These are phyloP conservation scores for Metschnikowia santaceciliae DNA, from an alignment of 805 yeast genomes.

Conservation along the genomic window DNA sequence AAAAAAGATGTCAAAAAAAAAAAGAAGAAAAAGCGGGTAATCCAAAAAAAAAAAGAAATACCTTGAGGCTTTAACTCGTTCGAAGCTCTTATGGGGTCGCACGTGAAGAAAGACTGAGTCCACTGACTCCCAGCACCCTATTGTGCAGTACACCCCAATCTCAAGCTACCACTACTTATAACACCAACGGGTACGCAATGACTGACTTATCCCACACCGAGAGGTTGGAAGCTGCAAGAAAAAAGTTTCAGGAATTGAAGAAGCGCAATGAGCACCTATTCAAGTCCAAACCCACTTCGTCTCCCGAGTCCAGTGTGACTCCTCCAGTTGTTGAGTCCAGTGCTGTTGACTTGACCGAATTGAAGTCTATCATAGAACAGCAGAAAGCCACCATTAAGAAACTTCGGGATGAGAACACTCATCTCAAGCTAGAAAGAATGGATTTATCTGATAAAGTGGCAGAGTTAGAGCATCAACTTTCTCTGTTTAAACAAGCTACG, in stretches of 20 bases:
- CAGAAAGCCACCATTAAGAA: constrained; percentile 34
- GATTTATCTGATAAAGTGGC: constrained; percentile 33
- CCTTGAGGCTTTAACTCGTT: no score
- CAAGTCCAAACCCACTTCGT: background rate
- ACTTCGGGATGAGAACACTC: constrained; percentile 40
- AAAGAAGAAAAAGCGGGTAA: no score
- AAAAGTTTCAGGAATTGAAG: constrained; percentile 67
- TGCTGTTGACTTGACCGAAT: constrained; percentile 9
- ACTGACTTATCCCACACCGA: constrained; percentile 43
- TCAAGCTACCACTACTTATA: background rate
- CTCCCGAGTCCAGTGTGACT: background rate
- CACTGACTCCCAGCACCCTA: background rate
- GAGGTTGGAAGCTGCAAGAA: constrained; percentile 70
- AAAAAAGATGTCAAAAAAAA: no score
- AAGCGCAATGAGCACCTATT: constrained; percentile 24
- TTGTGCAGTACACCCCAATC: background rate
- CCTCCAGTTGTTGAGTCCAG: background rate
- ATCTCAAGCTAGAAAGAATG: constrained; percentile 36
- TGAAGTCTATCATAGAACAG: constrained; percentile 25
- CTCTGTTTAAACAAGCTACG: constrained; percentile 9
- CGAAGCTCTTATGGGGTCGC: no score
- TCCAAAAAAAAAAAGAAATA: no score
- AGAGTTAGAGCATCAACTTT: constrained; percentile 26
- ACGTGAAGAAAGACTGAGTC: no score
- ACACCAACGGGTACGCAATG: background rate